Conservation (phyloP, 768 basidiomycete genomes). For the Pleurotus tuoliensis region DNA sequence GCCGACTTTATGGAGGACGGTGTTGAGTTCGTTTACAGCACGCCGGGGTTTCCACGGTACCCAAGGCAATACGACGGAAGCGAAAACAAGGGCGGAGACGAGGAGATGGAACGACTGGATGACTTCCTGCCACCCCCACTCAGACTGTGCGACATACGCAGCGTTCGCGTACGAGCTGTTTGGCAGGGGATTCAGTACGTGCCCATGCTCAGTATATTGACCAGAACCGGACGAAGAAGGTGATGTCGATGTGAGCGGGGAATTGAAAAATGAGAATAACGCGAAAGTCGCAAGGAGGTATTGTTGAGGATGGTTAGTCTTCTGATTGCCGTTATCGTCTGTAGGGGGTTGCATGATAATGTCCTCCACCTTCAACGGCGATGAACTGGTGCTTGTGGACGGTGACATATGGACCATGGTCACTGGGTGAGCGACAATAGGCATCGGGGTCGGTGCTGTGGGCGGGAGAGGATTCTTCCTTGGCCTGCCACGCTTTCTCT, state of each 20-base stretch:
- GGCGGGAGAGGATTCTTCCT: slow-evolving; percentile 58
- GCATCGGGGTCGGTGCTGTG: slow-evolving; percentile 28
- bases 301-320: slow-evolving; percentile 39
- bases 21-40: background rate
- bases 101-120: slow-evolving; percentile 64
- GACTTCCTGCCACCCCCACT: slow-evolving; percentile 47
- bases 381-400: slow-evolving; percentile 1
- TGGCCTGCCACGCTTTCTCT: slow-evolving; percentile 81
- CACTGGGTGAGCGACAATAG: slow-evolving; percentile 5
- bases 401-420: slow-evolving; percentile 16
- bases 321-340: slow-evolving; percentile 14
- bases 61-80: slow-evolving; percentile 50
- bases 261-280: slow-evolving; percentile 84
- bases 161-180: slow-evolving; percentile 21
- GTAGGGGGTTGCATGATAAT: background rate
- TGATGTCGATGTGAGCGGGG: slow-evolving; percentile 50
- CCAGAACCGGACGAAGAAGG: slow-evolving; percentile 26
- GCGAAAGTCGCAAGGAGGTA: slow-evolving; percentile 83
- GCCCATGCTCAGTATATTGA: slow-evolving; percentile 39
- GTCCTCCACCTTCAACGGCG: slow-evolving; percentile 7
- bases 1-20: background rate
- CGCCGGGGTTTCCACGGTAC: background rate
- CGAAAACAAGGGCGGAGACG: slow-evolving; percentile 60
- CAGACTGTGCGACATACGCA: slow-evolving; percentile 11
- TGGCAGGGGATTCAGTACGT: slow-evolving; percentile 43